Percentiles rank a stretch among this genome's conserved stretches.
Evolutionary conservation across 305 asterid species (phyloP).

Genomic region (Withania somnifera): DNA sequence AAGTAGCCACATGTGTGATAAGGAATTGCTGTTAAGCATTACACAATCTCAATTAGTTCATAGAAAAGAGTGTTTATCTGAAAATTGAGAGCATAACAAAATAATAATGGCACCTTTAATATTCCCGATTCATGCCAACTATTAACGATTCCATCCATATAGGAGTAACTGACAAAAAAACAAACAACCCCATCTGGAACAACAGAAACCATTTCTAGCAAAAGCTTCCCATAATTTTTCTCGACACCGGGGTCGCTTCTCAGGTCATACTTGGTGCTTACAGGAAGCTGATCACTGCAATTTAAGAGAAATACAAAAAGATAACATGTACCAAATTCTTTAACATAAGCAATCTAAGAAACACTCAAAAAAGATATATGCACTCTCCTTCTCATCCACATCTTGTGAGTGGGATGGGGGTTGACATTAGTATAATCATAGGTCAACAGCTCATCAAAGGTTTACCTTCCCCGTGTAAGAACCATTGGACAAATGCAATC

Average conservation of each 20-base stretch:
- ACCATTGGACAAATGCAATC: slow-evolving; percentile 99
- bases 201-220: slow-evolving; percentile 91
- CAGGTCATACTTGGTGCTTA: slow-evolving; percentile 88
- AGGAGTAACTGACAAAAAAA: slow-evolving; percentile 95
- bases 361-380: neutral
- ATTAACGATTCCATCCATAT: slow-evolving; percentile 96
- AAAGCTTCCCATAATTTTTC: slow-evolving; percentile 91
- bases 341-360: neutral
- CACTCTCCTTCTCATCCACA: neutral
- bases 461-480: slow-evolving; percentile 90
- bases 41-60: slow-evolving; percentile 1
- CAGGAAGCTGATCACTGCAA: slow-evolving; percentile 97
- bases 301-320: neutral
- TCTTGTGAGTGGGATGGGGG: neutral
- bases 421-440: neutral
- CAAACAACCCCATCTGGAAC: slow-evolving; percentile 99
- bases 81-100: neutral
- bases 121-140: slow-evolving; percentile 99
- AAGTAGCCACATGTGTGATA: neutral
- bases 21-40: neutral
- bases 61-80: neutral
- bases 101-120: slow-evolving; percentile 47
- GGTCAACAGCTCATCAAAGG: slow-evolving; percentile 1
- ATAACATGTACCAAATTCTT: neutral
- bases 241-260: slow-evolving; percentile 99